Evolutionary conservation across 768 basidiomycete genomes (phyloP).

Genomic region (Agrocybe pediades): DNA sequence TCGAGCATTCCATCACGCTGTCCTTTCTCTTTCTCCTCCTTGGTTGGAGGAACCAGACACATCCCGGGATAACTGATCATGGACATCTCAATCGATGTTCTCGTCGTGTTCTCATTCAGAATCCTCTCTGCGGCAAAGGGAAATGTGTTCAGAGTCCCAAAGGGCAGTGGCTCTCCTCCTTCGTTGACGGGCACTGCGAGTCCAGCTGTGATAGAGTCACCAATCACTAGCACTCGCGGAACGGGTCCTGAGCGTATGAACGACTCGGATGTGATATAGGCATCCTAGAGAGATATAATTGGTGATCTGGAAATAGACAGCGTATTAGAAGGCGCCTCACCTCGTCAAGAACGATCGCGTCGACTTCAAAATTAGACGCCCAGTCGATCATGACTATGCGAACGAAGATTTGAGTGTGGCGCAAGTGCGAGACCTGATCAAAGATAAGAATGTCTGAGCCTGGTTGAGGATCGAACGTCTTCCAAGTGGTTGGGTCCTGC

Average conservation of each 20-base stretch:
- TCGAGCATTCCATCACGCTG: constrained; percentile 1
- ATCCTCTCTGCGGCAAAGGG: constrained; percentile 5
- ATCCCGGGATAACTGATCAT: constrained; percentile 4
- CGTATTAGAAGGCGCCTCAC: background rate
- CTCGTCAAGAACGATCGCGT: constrained; percentile 1
- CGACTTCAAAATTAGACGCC: constrained; percentile 12
- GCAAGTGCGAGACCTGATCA: background rate
- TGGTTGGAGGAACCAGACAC: background rate
- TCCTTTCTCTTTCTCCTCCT: constrained; percentile 2
- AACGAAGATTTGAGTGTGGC: constrained; percentile 3
- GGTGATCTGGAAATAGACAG: background rate
- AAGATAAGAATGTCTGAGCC: constrained; percentile 3
- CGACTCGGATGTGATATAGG: background rate
- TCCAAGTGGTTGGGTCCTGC: background rate
- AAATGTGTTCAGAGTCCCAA: constrained; percentile 8
- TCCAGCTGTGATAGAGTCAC: constrained; percentile 10
- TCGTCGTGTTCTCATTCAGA: background rate
- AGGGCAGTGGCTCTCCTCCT: constrained; percentile 11
- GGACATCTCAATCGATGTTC: background rate
- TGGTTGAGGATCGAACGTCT: constrained; percentile 3
- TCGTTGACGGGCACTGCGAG: constrained; percentile 5
- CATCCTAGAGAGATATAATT: background rate
- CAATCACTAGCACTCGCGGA: constrained; percentile 4
- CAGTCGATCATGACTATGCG: constrained; percentile 10
- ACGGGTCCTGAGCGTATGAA: background rate